A percentile compares a stretch with the other conserved stretches of the same genome.
phyloP scores from a whole-genome alignment of 2,329 filamentous ascomycete genomes.

The Fusarium sp. region DNA sequence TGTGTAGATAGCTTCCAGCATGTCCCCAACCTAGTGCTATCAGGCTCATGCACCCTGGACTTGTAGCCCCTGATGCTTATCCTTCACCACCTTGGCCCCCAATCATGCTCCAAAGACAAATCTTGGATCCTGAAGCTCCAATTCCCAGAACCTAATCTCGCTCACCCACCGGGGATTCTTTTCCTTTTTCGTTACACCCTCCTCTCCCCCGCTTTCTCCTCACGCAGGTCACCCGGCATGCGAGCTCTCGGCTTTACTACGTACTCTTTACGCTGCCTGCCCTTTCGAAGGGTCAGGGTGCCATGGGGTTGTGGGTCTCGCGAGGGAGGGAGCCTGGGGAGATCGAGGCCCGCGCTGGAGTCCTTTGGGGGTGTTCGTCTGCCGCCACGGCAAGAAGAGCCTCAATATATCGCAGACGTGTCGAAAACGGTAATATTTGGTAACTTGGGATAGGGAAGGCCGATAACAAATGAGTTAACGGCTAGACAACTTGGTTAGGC shows the following conservation, averaged over 20 bases:
- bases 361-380: background rate
- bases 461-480: too few relatives aligned
- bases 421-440: background rate
- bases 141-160: background rate
- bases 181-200: background rate
- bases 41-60: too few relatives aligned
- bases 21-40: too few relatives aligned
- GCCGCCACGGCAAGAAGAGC: background rate
- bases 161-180: background rate
- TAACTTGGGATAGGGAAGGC: too few relatives aligned
- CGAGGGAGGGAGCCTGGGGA: background rate
- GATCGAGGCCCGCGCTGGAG: background rate
- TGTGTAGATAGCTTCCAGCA: too few relatives aligned
- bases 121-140: background rate
- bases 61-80: background rate
- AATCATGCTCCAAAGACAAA: background rate
- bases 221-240: background rate
- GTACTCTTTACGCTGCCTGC: background rate
- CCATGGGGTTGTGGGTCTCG: background rate
- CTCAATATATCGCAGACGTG: background rate
- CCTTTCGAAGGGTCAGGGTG: too few relatives aligned
- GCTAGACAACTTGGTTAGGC: too few relatives aligned
- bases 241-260: background rate
- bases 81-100: background rate
- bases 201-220: background rate